These are phyloP conservation scores for Prillingera fragicola DNA, from an alignment of 1,284 basidiomycete species.

Conservation along the genomic window DNA sequence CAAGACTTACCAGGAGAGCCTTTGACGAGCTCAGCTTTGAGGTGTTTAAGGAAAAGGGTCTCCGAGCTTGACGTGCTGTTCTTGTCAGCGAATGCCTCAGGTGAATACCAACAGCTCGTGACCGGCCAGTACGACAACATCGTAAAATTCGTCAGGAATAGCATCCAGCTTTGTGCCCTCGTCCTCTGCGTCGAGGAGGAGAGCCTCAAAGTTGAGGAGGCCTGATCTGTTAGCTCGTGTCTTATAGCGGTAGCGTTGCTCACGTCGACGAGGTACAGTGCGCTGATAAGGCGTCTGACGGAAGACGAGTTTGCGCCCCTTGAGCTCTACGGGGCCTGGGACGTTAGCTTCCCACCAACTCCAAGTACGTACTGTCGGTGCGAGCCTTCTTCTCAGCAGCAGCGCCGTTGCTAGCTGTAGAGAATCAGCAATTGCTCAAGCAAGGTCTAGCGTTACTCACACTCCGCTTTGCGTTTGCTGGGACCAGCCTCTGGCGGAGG, in stretches of 20 bases:
- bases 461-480: too few relatives aligned
- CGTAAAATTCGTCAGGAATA: constrained; percentile 32
- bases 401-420: too few relatives aligned
- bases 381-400: too few relatives aligned
- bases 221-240: constrained; percentile 11
- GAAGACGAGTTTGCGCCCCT: constrained; percentile 26
- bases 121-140: constrained; percentile 33
- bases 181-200: constrained; percentile 29
- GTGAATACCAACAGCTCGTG: constrained; percentile 31
- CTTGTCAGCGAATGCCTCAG: neutral
- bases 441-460: too few relatives aligned
- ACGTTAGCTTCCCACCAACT: neutral
- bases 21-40: constrained; percentile 24
- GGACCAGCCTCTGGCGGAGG: too few relatives aligned
- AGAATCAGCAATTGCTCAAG: too few relatives aligned
- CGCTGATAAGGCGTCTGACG: constrained; percentile 12
- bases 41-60: constrained; percentile 27
- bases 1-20: constrained; percentile 13
- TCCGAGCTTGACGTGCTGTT: constrained; percentile 26
- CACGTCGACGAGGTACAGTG: constrained; percentile 21
- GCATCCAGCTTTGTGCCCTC: constrained; percentile 16
- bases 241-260: constrained; percentile 2
- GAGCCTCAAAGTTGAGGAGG: constrained; percentile 20
- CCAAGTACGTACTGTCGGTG: neutral
- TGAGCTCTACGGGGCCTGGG: too few relatives aligned